Base-by-base conservation (phyloP, 1,139 yeast genomes). In the Suhomyces guaymorum region DNA sequence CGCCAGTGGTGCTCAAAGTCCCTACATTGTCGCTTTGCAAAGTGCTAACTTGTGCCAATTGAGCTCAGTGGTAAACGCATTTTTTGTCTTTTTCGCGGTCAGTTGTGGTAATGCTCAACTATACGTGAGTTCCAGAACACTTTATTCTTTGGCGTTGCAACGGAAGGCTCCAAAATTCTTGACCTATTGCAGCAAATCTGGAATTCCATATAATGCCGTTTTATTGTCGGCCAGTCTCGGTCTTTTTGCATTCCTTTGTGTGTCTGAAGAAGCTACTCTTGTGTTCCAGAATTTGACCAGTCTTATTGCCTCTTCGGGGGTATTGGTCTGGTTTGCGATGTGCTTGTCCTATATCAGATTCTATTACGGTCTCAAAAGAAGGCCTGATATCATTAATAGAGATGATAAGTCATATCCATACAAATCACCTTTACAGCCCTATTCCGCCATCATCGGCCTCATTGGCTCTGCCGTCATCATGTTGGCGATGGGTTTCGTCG, bases 291-390 rank as follows among this genome's bases (percentile, higher is more conserved):
- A 80, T 51, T 63, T 85, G 39, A 73, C 83, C 7, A 73, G 78
- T 46, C 66, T 84, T 24, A 78, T 82, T 39, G 78, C 89, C 0
- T 75, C 88, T 1, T 74, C 90, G 0, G 87, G 88, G 1, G 72
- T 85, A 35, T 57, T 86, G 21, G 85, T 82, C 33, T 87, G 95
- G 95, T 76, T 81, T 38, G 86, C 90, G 4, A 82, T 87, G 84
- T 80, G 88, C 47, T 57, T 85, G 12, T 74, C 92, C 2, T 87
- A 73, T 51, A 60, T 85, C 20, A 61, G 96, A 35, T 87, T 85
- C 50, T 82, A 74, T 56, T 73, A 73, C 47, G 95, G 90, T 0
- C 61, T 87, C 41, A 69, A 77, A 46, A 58, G 74, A 34, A 63
- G 94, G 35, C 85, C 85, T 0, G 87, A 81, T 53, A 80, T 81